Evolutionary conservation across 2,329 filamentous ascomycete species (phyloP), one percentile per base, ranked within the genome.

Genomic region (Capronia coronata): DNA sequence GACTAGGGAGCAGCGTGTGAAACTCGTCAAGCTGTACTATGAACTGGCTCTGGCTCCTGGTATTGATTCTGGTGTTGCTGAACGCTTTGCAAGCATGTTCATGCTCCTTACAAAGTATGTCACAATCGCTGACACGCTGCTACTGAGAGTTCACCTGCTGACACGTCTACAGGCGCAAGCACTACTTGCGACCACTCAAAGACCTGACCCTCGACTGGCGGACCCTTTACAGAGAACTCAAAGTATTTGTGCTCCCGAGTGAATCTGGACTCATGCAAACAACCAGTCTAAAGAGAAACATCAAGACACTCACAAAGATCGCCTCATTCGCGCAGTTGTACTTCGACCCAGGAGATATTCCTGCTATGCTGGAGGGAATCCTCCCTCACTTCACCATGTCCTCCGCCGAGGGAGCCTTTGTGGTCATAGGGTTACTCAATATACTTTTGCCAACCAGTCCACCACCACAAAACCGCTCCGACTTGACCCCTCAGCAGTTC

Each of bases 71-170:
- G 77, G 77, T 51, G 82, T 90, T 7, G 79, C 88, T 3, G 94
- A 98, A 69, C 81, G 91, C 52, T 98, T 98, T 66, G 80, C 91
- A 39, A 93, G 87, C 74, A 97, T 97, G 90, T 91, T 97, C 63
- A 86, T 96, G 68, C 83, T 87, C 9, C 72, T 98, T 60, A 94
- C 90, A n/a, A 94, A 93, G 89, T 93, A 71, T 68, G 83, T 72
- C 48, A 35, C 9, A 11, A 16, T 35, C 25, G 19, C 34, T 22
- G 25, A 7, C 13, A 22, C 45, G 23, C 32, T 37, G 44, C 13
- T 19, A 30, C 27, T 27, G 48, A 30, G 6, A 10, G 16, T 2
- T 27, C 32, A 22, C 2, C 29, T 39, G 51, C 62, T 66, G 55
- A 66, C 66, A 55, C 49, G 54, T 42, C 56, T 48, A 21, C 58